These are phyloP conservation scores for Pulveroboletus frians DNA, from an alignment of 768 basidiomycete genomes.

Conservation along the genomic window DNA sequence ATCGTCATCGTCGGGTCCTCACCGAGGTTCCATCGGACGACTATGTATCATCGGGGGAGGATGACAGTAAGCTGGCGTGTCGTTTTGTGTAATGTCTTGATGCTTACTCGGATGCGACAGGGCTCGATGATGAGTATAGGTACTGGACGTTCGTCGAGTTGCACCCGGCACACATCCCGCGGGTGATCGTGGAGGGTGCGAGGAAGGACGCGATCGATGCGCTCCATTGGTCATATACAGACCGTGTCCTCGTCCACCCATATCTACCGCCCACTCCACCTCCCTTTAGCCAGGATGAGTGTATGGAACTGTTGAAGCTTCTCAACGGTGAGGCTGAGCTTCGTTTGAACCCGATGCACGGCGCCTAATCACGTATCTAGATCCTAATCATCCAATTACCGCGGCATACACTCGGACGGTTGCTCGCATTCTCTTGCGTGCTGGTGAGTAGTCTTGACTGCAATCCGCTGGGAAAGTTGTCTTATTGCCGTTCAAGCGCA, in stretches of 20 bases:
- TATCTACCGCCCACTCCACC: constrained; percentile 42
- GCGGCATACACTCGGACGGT: constrained; percentile 58
- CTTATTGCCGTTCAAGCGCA: constrained; percentile 35
- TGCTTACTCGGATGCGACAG: constrained; percentile 33
- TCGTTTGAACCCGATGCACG: not conserved
- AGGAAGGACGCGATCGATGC: constrained; percentile 67
- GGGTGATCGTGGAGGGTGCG: constrained; percentile 48
- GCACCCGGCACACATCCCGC: constrained; percentile 65
- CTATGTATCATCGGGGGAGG: constrained; percentile 24
- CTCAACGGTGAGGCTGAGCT: constrained; percentile 33
- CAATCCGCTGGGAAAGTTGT: too few relatives aligned
- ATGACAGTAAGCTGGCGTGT: constrained; percentile 36
- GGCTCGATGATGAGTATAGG: constrained; percentile 67
- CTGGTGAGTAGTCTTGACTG: constrained; percentile 42
- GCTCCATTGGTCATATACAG: constrained; percentile 78
- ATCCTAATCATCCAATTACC: constrained; percentile 19
- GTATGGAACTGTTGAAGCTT: constrained; percentile 63
- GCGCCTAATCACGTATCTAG: constrained; percentile 7
- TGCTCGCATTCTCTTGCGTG: constrained; percentile 62
- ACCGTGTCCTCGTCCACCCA: constrained; percentile 62
- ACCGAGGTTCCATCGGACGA: constrained; percentile 38
- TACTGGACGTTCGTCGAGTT: constrained; percentile 81
- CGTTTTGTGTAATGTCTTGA: not conserved
- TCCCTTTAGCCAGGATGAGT: constrained; percentile 74
- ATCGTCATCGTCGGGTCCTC: constrained; percentile 49